Conservation (phyloP, 768 basidiomycete species). For the Hydnomerulius pinastri region DNA sequence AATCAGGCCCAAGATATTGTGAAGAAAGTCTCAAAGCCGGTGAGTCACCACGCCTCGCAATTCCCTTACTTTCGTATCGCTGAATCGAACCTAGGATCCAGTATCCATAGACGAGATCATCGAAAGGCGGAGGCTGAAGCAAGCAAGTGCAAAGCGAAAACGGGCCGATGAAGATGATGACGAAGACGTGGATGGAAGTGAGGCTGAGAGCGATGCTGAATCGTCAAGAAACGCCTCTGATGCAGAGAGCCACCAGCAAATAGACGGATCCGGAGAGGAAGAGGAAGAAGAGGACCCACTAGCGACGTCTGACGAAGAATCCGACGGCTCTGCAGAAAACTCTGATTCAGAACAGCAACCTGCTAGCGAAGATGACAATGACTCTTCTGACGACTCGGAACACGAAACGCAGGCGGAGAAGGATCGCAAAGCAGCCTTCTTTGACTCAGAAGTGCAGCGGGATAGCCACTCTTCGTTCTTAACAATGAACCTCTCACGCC, state of each 20-base stretch:
- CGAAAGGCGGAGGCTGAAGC: conserved; percentile 57
- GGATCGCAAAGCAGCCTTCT: conserved; percentile 85
- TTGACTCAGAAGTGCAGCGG: conserved; percentile 59
- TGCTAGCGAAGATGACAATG: conserved; percentile 37
- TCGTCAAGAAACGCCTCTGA: neutral
- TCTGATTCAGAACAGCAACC: conserved; percentile 29
- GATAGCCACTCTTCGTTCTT: conserved; percentile 78
- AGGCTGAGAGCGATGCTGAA: conserved; percentile 24
- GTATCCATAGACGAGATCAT: conserved; percentile 94
- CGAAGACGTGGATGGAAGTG: conserved; percentile 41
- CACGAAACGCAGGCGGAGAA: conserved; percentile 57
- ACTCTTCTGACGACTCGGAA: conserved; percentile 64
- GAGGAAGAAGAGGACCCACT: conserved; percentile 35
- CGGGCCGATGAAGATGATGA: conserved; percentile 37
- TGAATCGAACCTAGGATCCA: conserved; percentile 50
- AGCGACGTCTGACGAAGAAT: conserved; percentile 35
- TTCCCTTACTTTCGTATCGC: neutral
- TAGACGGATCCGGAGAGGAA: conserved; percentile 30
- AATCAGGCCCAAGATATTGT: conserved; percentile 55
- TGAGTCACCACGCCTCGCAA: conserved; percentile 35
- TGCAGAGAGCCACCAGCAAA: conserved; percentile 18
- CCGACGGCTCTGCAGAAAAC: conserved; percentile 35
- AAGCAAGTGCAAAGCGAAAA: conserved; percentile 61
- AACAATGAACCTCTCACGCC: conserved; percentile 94
- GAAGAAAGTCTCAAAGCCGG: conserved; percentile 63